These are phyloP conservation scores for Aeschynomene evenia DNA, from an alignment of 306 rosid species.

Conservation along the genomic window DNA sequence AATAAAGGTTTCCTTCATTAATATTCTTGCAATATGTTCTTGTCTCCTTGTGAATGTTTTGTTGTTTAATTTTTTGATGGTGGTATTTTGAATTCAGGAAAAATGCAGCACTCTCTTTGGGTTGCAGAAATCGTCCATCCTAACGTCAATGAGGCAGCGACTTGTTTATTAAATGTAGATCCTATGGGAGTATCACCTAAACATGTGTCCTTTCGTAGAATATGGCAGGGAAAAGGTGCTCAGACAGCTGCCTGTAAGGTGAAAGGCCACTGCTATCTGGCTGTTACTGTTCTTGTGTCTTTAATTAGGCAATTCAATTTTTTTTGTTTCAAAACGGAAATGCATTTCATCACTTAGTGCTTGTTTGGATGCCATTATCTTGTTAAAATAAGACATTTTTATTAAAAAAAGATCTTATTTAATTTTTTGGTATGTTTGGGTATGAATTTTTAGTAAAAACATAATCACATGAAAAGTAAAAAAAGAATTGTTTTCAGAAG, in stretches of 20 bases:
- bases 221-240: slow-evolving; percentile 99
- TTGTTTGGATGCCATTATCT: too few relatives aligned
- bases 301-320: slow-evolving; percentile 3
- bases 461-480: too few relatives aligned
- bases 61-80: slow-evolving; percentile 30
- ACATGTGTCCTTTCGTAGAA: slow-evolving; percentile 69
- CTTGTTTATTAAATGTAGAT: slow-evolving; percentile 50
- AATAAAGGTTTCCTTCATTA: slow-evolving; percentile 62
- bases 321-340: not conserved
- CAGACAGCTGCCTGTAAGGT: slow-evolving; percentile 89
- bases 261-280: slow-evolving; percentile 4
- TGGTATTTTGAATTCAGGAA: slow-evolving; percentile 60
- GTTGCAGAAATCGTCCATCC: slow-evolving; percentile 68
- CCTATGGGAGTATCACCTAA: slow-evolving; percentile 63
- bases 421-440: too few relatives aligned
- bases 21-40: slow-evolving; percentile 23
- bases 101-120: slow-evolving; percentile 97
- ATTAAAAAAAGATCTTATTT: too few relatives aligned
- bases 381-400: too few relatives aligned
- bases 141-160: slow-evolving; percentile 51
- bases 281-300: slow-evolving; percentile 16
- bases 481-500: too few relatives aligned
- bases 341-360: not conserved
- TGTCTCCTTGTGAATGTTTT: slow-evolving; percentile 22
- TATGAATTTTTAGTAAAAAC: too few relatives aligned